Evolutionary conservation across 371 early-diverging fungal genomes (phyloP).

Genomic region (Neoconidiobolus thromboides): DNA sequence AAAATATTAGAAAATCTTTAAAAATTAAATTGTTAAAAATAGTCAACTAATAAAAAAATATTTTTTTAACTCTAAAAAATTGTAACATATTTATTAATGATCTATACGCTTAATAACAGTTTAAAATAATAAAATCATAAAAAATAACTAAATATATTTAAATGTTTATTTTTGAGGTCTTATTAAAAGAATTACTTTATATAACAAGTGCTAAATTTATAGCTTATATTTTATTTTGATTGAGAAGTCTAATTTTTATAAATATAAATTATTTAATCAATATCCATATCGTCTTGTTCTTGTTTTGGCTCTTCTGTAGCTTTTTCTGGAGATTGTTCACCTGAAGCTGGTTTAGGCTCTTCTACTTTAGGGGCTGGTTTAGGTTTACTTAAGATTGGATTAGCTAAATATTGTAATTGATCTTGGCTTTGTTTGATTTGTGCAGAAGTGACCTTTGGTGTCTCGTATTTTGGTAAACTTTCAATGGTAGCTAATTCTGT

Average conservation of each 20-base stretch:
- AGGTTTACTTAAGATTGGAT: slow-evolving; percentile 72
- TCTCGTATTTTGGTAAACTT: slow-evolving; percentile 47
- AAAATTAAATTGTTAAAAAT: too few relatives aligned
- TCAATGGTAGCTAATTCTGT: slow-evolving; percentile 54
- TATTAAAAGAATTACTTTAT: too few relatives aligned
- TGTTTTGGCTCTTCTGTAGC: slow-evolving; percentile 19
- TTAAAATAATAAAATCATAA: too few relatives aligned
- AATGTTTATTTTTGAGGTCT: too few relatives aligned
- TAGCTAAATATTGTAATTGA: slow-evolving; percentile 9
- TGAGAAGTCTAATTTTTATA: not conserved
- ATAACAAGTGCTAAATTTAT: too few relatives aligned
- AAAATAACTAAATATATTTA: too few relatives aligned
- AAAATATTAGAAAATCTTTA: too few relatives aligned
- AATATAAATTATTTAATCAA: not conserved
- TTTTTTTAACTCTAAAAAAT: too few relatives aligned
- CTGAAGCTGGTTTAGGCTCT: slow-evolving; percentile 26
- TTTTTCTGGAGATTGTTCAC: slow-evolving; percentile 15
- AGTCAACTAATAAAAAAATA: too few relatives aligned
- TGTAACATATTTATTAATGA: too few relatives aligned
- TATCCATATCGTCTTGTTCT: slow-evolving; percentile 13
- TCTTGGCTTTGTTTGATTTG: slow-evolving; percentile 65
- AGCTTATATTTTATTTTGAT: too few relatives aligned
- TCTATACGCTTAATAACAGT: too few relatives aligned
- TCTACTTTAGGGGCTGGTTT: slow-evolving; percentile 51
- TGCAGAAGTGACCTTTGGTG: slow-evolving; percentile 41